Conservation (phyloP, 169 alveolate species). For the Eimeria brunetti region DNA sequence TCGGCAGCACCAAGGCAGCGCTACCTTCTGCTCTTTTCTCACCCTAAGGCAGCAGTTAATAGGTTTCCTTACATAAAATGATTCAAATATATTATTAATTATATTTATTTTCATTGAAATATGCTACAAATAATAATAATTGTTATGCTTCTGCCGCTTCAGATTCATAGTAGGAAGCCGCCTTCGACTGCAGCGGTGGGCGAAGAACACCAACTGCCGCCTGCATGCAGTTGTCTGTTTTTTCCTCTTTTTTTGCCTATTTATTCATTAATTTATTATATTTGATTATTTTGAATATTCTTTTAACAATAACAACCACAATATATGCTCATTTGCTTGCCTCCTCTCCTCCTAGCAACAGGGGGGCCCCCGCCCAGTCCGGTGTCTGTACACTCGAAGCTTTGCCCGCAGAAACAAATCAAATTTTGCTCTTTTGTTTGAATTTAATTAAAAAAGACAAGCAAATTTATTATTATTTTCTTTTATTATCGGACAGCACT, state of each 20-base stretch:
- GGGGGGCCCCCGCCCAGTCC: no score
- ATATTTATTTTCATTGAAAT: not conserved
- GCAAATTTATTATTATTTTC: no score
- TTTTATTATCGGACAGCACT: no score
- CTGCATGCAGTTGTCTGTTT: not conserved
- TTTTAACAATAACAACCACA: no score
- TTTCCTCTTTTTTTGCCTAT: not conserved
- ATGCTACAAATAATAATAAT: not conserved
- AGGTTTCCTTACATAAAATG: not conserved
- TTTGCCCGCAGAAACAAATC: not conserved
- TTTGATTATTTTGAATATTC: no score
- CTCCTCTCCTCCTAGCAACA: not conserved
- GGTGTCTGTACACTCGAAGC: not conserved
- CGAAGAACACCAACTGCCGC: not conserved
- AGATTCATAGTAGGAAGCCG: not conserved
- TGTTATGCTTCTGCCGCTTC: not conserved
- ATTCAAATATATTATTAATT: not conserved
- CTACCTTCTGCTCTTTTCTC: not conserved
- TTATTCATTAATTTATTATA: not conserved
- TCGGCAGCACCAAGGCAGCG: not conserved
- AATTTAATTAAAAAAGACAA: no score
- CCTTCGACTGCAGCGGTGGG: not conserved
- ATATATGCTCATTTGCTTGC: not conserved
- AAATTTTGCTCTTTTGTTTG: not conserved
- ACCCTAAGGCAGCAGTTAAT: not conserved